Conservation (phyloP, 2,329 filamentous ascomycete genomes). For the Fusarium devonianum region DNA sequence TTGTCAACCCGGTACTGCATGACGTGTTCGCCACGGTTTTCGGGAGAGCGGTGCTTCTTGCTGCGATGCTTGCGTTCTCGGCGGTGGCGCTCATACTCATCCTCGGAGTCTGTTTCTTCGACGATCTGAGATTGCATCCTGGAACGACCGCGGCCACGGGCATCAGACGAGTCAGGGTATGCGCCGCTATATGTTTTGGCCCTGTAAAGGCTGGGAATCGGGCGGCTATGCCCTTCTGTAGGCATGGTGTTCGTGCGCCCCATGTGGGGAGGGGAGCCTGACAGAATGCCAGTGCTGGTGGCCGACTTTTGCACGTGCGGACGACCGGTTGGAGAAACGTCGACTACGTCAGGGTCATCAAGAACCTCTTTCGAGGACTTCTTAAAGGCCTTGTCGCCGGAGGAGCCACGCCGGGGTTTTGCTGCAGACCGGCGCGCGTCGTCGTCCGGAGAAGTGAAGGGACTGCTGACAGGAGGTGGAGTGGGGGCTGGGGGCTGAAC, state of each 20-base stretch:
- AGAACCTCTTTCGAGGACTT: constrained; percentile 45
- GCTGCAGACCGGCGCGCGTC: constrained; percentile 46
- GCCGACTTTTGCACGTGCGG: constrained; percentile 40
- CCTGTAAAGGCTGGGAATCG: constrained; percentile 42
- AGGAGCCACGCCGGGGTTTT: constrained; percentile 46
- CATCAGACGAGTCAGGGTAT: constrained; percentile 37
- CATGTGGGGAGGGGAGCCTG: constrained; percentile 47
- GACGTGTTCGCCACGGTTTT: constrained; percentile 35
- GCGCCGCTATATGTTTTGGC: constrained; percentile 45
- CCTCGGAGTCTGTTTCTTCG: constrained; percentile 47
- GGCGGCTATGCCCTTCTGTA: constrained; percentile 41
- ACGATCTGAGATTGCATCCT: constrained; percentile 48
- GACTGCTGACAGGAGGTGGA: constrained; percentile 45
- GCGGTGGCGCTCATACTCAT: constrained; percentile 44
- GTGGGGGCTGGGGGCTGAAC: constrained; percentile 47
- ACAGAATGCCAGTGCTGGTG: constrained; percentile 35
- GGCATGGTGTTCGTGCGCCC: constrained; percentile 49
- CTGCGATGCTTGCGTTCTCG: constrained; percentile 48
- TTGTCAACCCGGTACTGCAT: constrained; percentile 44
- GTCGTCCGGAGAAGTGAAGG: constrained; percentile 44
- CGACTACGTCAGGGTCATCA: constrained; percentile 43
- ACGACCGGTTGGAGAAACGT: constrained; percentile 43
- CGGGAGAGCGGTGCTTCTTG: constrained; percentile 48
- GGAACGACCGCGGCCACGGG: constrained; percentile 50
- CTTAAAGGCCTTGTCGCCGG: constrained; percentile 44